Percentiles rank a stretch among this genome's conserved stretches.
phyloP scores from a whole-genome alignment of 352 stramenopile species.

The Plasmopara muralis region DNA sequence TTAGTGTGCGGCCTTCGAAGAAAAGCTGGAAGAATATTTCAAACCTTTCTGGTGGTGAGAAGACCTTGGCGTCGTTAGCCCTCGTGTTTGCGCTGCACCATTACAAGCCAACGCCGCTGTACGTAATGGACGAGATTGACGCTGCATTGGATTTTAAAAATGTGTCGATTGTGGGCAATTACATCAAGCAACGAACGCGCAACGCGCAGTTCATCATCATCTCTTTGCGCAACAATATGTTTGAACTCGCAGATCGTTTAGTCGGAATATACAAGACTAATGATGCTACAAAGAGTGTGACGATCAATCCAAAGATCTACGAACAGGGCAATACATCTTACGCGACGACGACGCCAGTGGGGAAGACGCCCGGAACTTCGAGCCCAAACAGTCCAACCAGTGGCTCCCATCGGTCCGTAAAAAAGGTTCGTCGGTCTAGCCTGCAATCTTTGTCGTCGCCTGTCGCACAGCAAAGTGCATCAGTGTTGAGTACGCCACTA shows the following conservation, averaged over 20 bases:
- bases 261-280: constrained; percentile 99
- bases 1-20: constrained; percentile 98
- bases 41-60: constrained; percentile 98
- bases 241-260: constrained; percentile 97
- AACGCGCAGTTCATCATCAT: constrained; percentile 99
- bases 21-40: constrained; percentile 99
- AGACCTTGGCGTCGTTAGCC: constrained; percentile 98
- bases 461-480: constrained; percentile 10
- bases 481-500: constrained; percentile 21
- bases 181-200: constrained; percentile 99
- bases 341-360: constrained; percentile 13
- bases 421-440: constrained; percentile 31
- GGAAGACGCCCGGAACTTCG: constrained; percentile 18
- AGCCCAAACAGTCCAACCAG: constrained; percentile 22
- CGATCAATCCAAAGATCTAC: constrained; percentile 95
- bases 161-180: constrained; percentile 99
- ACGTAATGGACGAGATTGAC: constrained; percentile 97
- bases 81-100: constrained; percentile 99
- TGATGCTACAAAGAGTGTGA: constrained; percentile 98
- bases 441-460: constrained; percentile 24
- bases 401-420: constrained; percentile 17
- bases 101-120: constrained; percentile 99
- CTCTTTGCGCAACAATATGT: constrained; percentile 99
- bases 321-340: constrained; percentile 28
- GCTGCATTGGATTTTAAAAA: constrained; percentile 98